These are phyloP conservation scores for Przewalskia tangutica DNA, from an alignment of 257 asterid genomes.

Conservation along the genomic window DNA sequence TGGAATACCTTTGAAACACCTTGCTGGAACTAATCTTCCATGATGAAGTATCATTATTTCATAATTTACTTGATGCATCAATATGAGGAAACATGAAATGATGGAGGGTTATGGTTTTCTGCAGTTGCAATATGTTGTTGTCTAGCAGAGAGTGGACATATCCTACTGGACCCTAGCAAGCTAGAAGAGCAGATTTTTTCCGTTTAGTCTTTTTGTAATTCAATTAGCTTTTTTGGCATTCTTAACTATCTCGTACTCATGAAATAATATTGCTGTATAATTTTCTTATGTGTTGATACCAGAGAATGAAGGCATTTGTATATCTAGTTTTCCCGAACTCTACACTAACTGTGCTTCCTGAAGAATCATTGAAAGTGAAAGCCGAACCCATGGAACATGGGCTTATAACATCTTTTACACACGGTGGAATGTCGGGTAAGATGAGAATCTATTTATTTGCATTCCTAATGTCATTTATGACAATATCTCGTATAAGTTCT, in stretches of 20 bases:
- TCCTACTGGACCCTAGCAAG: constrained; percentile 72
- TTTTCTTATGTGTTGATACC: constrained; percentile 14
- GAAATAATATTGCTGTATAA: background rate
- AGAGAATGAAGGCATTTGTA: constrained; percentile 74
- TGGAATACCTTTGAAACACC: constrained; percentile 77
- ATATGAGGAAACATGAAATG: background rate
- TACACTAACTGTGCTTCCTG: constrained; percentile 41
- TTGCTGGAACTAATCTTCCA: constrained; percentile 46
- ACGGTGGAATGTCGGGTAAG: constrained; percentile 73
- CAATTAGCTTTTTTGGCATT: background rate
- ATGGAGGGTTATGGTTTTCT: constrained; percentile 6
- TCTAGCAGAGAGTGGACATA: constrained; percentile 48
- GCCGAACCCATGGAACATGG: constrained; percentile 41
- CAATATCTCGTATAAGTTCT: background rate
- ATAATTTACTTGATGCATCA: background rate
- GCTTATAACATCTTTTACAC: constrained; percentile 66
- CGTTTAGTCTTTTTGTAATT: background rate
- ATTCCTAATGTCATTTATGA: background rate
- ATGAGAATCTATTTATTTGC: background rate
- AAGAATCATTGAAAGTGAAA: constrained; percentile 30
- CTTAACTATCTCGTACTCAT: background rate
- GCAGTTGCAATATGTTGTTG: constrained; percentile 71
- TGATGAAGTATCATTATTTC: constrained; percentile 1
- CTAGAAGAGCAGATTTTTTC: constrained; percentile 66
- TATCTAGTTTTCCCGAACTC: constrained; percentile 70